phyloP scores from a whole-genome alignment of 768 basidiomycete genomes.

The Mycena rebaudengoi region DNA sequence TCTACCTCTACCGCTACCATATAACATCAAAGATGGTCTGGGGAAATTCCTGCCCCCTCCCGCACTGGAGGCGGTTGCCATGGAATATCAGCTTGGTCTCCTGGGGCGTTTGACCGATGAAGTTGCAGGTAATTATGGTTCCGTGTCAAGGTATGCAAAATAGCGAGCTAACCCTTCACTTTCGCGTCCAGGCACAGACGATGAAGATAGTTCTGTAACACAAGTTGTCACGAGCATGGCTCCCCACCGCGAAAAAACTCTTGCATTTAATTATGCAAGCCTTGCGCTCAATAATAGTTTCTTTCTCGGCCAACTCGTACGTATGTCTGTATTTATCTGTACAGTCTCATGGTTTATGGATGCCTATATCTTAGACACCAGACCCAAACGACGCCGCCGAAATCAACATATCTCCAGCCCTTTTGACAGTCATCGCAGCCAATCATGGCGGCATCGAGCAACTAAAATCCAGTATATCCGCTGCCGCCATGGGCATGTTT shows the following conservation, averaged over 20 bases:
- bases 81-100: conserved; percentile 89
- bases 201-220: conserved; percentile 64
- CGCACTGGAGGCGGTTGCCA: conserved; percentile 75
- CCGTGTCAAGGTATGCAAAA: not conserved
- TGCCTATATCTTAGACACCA: conserved; percentile 39
- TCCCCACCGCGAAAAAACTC: conserved; percentile 58
- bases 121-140: conserved; percentile 61
- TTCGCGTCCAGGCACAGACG: conserved; percentile 60
- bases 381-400: conserved; percentile 46
- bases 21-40: conserved; percentile 74
- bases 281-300: conserved; percentile 95
- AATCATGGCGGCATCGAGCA: conserved; percentile 72
- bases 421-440: conserved; percentile 46
- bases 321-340: conserved; percentile 38
- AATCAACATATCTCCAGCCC: conserved; percentile 41
- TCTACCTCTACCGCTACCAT: conserved; percentile 57
- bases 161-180: not conserved
- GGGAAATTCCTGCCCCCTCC: conserved; percentile 79
- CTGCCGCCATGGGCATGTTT: conserved; percentile 81
- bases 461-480: conserved; percentile 79
- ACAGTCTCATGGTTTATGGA: not conserved
- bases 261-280: conserved; percentile 92
- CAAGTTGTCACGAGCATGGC: conserved; percentile 81
- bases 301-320: conserved; percentile 88
- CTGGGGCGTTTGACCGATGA: conserved; percentile 80